Base-by-base conservation (phyloP, 345 rosid species). In the Linum lewisii region DNA sequence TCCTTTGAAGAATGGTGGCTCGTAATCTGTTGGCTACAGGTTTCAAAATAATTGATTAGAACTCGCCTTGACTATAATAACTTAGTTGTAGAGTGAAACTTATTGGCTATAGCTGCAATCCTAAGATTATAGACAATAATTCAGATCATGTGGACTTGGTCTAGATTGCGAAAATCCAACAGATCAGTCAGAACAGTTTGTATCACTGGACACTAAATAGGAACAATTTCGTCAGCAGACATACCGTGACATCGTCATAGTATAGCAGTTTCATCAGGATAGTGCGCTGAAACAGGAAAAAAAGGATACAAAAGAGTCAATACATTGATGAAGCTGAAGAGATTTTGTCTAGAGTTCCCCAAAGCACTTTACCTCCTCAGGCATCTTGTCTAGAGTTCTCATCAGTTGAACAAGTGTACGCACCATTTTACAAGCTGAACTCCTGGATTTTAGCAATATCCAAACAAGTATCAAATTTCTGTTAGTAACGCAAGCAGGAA, bases 301-400 rank as follows among this genome's bases (percentile, higher is more conserved):
- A 62, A 36, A 64, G 20, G 50, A 22, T 36, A 32, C 15, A 34
- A 45, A 52, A 51, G 65, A 29, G 60, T 60, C 38, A 75, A 60
- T 21, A 54, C 3, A 37, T 7, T 13, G 18, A 5, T 47, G 44
- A 32, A 18, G 45, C 37, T 59, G 37, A 55, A 67, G 38, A 21
- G 37, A 53, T 36, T 24, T 58, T 51, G 42, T n/a, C 19, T 29
- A 21, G 15, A 29, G n/a, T 4, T 55, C 26, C 26, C 38, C 24
- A 6, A 15, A 60, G 22, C 42, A 13, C 51, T 45, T 55, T 73
- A 93, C 97, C 88, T 84, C 95, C 63, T 90, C 95, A 24, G 96
- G 96, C 96, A 94, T 90, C 67, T 61, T 85, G 64, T 94, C 97
- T 25, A 94, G 81, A 63, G 97, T 87, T 81, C 99, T 87, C 99